Evolutionary conservation across 371 early-diverging fungal genomes (phyloP).

Genomic region (Neoconidiobolus thromboides): DNA sequence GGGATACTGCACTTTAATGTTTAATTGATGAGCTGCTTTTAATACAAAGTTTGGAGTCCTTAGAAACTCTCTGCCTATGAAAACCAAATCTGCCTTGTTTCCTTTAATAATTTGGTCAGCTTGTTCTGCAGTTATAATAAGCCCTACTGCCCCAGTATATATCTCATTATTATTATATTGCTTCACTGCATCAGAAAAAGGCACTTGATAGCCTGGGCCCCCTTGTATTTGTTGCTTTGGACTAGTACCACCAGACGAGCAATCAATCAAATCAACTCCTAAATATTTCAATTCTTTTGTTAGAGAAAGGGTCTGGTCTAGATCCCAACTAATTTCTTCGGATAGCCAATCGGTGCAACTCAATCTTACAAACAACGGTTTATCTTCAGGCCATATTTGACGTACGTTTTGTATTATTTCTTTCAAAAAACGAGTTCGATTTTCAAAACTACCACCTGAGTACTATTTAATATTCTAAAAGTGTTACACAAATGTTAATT

Average conservation of each 20-base stretch:
- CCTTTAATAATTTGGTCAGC: conserved; percentile 44
- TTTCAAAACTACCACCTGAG: conserved; percentile 40
- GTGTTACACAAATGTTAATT: not conserved
- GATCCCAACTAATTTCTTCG: conserved; percentile 27
- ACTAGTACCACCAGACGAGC: conserved; percentile 46
- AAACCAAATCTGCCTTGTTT: conserved; percentile 47
- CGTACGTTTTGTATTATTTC: conserved; percentile 44
- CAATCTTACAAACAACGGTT: conserved; percentile 65
- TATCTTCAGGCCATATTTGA: conserved; percentile 45
- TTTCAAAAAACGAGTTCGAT: conserved; percentile 43
- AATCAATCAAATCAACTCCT: conserved; percentile 61
- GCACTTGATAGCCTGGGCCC: conserved; percentile 47
- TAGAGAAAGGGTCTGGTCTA: conserved; percentile 40
- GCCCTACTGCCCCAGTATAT: conserved; percentile 48
- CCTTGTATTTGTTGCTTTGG: conserved; percentile 23
- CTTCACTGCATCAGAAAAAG: conserved; percentile 30
- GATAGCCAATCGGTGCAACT: conserved; percentile 53
- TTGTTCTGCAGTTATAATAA: conserved; percentile 36
- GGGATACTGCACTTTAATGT: conserved; percentile 14
- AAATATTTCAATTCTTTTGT: conserved; percentile 25
- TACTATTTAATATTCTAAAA: not conserved
- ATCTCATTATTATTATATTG: conserved; percentile 29
- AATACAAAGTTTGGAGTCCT: conserved; percentile 34
- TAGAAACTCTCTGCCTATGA: conserved; percentile 55
- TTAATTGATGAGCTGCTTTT: conserved; percentile 32